These are phyloP conservation scores for Penicillium freii DNA, from an alignment of 2,329 filamentous ascomycete genomes.

Conservation along the genomic window DNA sequence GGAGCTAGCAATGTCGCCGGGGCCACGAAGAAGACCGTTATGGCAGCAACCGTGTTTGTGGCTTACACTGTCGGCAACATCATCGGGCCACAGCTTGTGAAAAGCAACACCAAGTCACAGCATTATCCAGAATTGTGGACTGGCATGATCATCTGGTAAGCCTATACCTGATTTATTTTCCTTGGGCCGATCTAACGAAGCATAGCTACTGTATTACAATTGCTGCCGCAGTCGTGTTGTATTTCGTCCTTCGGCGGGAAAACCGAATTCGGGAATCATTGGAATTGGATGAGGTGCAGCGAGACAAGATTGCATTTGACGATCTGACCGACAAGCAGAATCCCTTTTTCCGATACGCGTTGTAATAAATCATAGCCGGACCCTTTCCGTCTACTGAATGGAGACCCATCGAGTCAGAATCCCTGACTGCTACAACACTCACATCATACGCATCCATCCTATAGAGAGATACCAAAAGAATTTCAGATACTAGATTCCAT, in stretches of 20 bases:
- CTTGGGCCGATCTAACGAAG: not conserved
- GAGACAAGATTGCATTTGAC: constrained; percentile 64
- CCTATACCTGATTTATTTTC: not conserved
- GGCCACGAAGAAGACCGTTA: constrained; percentile 74
- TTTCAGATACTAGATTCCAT: not conserved
- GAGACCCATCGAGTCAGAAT: not conserved
- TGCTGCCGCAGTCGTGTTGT: constrained; percentile 54
- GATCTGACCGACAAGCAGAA: constrained; percentile 70
- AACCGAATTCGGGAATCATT: constrained; percentile 55
- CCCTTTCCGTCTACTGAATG: not conserved
- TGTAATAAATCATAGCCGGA: constrained; percentile 29
- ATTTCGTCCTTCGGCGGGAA: constrained; percentile 58
- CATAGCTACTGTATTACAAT: constrained; percentile 67
- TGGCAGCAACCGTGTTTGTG: constrained; percentile 71
- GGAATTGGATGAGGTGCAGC: constrained; percentile 58
- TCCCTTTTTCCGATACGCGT: constrained; percentile 62
- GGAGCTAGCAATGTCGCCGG: constrained; percentile 70
- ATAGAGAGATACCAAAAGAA: not conserved
- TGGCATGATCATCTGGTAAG: constrained; percentile 62
- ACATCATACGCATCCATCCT: too few relatives aligned
- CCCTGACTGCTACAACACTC: not conserved
- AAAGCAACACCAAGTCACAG: constrained; percentile 60
- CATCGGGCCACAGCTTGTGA: constrained; percentile 69
- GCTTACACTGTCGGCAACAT: constrained; percentile 76
- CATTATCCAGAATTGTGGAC: constrained; percentile 73